A percentile compares a stretch with the other conserved stretches of the same genome.
These are phyloP conservation scores for Saccharomycopsis sp. DNA, from an alignment of 805 yeast species.

Conservation along the genomic window DNA sequence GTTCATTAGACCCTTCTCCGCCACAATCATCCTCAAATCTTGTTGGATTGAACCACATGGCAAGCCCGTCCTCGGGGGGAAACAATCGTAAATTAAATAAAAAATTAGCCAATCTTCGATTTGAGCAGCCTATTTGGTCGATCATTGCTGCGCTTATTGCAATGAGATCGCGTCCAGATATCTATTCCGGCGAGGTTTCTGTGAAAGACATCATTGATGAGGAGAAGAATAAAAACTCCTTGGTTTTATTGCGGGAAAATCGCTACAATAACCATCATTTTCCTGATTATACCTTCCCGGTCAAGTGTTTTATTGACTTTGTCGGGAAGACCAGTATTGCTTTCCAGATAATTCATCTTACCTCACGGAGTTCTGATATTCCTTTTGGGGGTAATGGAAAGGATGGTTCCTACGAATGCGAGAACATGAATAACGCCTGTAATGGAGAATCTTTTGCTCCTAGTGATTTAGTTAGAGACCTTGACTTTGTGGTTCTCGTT, in stretches of 20 bases:
- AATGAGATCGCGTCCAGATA: constrained; percentile 39
- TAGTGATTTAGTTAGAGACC: constrained; percentile 1
- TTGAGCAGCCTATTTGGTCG: constrained; percentile 47
- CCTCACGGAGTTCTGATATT: neutral
- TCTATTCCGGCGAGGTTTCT: constrained; percentile 36
- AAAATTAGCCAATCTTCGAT: constrained; percentile 24
- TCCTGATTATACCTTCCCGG: constrained; percentile 26
- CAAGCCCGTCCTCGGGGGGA: neutral
- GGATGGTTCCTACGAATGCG: neutral
- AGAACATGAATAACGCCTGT: constrained; percentile 22
- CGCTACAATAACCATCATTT: constrained; percentile 20
- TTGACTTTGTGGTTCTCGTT: constrained; percentile 40
- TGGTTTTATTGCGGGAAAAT: constrained; percentile 20
- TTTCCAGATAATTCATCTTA: constrained; percentile 40
- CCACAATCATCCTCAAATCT: neutral
- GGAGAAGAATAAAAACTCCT: constrained; percentile 13
- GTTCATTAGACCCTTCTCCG: neutral
- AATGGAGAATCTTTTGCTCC: constrained; percentile 23
- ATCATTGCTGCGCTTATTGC: constrained; percentile 45
- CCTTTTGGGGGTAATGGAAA: neutral
- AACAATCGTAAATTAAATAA: constrained; percentile 25
- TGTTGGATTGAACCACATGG: no score
- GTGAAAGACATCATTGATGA: constrained; percentile 12
- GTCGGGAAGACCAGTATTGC: constrained; percentile 48
- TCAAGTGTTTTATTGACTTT: constrained; percentile 37